These are phyloP conservation scores for Dactylellina cionopaga DNA, from an alignment of 2,329 filamentous ascomycete genomes.

Conservation along the genomic window DNA sequence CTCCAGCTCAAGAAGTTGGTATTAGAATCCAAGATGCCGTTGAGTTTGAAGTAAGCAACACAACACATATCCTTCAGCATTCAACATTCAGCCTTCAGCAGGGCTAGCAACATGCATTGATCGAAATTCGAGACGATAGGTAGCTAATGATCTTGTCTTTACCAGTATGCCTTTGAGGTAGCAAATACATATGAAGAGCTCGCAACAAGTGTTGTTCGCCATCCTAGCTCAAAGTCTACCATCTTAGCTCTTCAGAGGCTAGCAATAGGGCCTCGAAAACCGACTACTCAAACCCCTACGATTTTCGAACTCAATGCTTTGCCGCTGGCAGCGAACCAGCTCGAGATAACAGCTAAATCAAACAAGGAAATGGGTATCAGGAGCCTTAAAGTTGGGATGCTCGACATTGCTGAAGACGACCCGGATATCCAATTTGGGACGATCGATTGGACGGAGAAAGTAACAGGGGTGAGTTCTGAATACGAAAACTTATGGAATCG, in stretches of 20 bases:
- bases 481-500: too few species aligned
- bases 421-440: conserved; percentile 37
- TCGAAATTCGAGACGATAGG: too few species aligned
- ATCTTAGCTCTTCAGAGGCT: conserved; percentile 30
- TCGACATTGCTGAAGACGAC: conserved; percentile 41
- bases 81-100: neutral
- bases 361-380: conserved; percentile 20
- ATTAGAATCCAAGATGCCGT: conserved; percentile 19
- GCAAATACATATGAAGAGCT: conserved; percentile 19
- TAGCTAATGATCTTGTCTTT: neutral
- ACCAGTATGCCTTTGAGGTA: conserved; percentile 36
- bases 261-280: conserved; percentile 11
- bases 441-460: conserved; percentile 26
- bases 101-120: neutral
- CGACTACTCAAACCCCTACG: neutral
- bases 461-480: conserved; percentile 11
- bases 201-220: conserved; percentile 26
- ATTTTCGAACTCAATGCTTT: conserved; percentile 23
- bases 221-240: conserved; percentile 13
- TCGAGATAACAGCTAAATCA: conserved; percentile 15
- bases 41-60: conserved; percentile 41
- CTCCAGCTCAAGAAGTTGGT: conserved; percentile 19
- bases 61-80: neutral
- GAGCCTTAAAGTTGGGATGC: conserved; percentile 42
- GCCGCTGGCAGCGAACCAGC: conserved; percentile 25